A percentile compares a stretch with the other conserved stretches of the same genome.
Conservation (phyloP, 805 yeast genomes). For the Myxozyma vanderwaltii region DNA sequence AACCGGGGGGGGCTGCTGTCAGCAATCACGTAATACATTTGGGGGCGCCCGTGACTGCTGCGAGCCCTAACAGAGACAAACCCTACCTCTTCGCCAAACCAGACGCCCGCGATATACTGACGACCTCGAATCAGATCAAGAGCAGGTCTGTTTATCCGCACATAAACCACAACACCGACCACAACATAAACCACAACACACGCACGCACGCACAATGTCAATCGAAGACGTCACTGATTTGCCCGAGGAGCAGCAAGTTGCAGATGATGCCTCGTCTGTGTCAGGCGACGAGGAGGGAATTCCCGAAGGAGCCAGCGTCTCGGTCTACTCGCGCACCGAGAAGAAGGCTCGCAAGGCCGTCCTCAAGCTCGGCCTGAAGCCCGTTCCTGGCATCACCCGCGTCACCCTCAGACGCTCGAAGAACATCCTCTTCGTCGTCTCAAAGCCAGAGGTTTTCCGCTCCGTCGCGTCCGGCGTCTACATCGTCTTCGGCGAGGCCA, state of each 20-base stretch:
- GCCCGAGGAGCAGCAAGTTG: slow-evolving; percentile 17
- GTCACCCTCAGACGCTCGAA: slow-evolving; percentile 88
- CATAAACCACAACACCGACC: not conserved
- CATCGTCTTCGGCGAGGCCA: slow-evolving; percentile 97
- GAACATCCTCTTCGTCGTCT: slow-evolving; percentile 88
- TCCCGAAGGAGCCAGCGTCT: slow-evolving; percentile 82
- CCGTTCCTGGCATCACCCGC: slow-evolving; percentile 87
- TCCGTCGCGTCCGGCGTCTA: slow-evolving; percentile 87
- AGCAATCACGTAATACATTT: not conserved
- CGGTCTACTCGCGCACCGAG: slow-evolving; percentile 84
- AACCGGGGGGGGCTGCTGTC: no score
- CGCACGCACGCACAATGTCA: slow-evolving; percentile 12
- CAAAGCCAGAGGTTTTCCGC: slow-evolving; percentile 92
- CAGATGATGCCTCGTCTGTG: slow-evolving; percentile 34
- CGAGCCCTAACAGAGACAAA: not conserved
- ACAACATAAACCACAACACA: not conserved
- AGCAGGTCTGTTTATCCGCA: not conserved
- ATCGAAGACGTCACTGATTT: slow-evolving; percentile 35
- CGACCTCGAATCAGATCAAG: not conserved
- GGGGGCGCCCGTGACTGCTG: slow-evolving; percentile 11
- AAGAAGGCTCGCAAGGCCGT: slow-evolving; percentile 92
- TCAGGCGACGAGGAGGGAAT: slow-evolving; percentile 48
- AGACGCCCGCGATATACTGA: not conserved
- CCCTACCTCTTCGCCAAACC: slow-evolving; percentile 1
- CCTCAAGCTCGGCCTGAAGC: slow-evolving; percentile 85